Evolutionary conservation across 768 basidiomycete genomes (phyloP), one percentile per base, ranked within the genome.

Genomic region (Boletus rufocinnamomeus): DNA sequence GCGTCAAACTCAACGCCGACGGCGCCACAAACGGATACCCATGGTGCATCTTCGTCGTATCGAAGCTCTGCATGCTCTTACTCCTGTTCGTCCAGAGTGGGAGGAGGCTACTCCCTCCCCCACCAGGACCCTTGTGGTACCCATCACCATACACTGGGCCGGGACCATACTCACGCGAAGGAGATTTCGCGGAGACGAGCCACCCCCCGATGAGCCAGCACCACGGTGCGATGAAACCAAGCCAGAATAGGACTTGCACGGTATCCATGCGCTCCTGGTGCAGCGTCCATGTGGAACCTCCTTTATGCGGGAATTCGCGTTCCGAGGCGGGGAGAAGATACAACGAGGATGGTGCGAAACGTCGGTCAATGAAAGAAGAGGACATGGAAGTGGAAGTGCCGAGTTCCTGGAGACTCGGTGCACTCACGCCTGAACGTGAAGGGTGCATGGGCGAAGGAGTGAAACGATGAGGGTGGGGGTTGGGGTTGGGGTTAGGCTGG

Each of bases 161-260:
- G 1, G 56, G 6, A 16, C 30, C 25, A 9, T 70, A 23, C 14
- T 16, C 49, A 3, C 61, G 76, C 67, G 57, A 21, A 4, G 48
- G 43, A 6, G 59, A 30, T 17, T 60, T 58, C 49, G 59, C 25
- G 2, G 65, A 9, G 55, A 84, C 74, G 57, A 87, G 81, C 89
- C 89, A 91, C 5, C 89, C 89, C 0, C 88, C 89, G 16, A 90
- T 77, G 46, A 91, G 79, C 89, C 89, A 91, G 52, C 89, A 80
- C 71, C 87, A 82, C 0, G 89, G 89, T 47, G 81, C 85, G 48
- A 89, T 56, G 64, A 91, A 91, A 4, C 89, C 89, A 0, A 86
- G 56, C 85, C 86, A 90, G 73, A 91, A 91, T n/a, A 88, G 74
- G 69, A 86, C 80, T 65, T 81, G 79, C 3, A 82, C 76, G 0